Evolutionary conservation across 495 filamentous ascomycete species (phyloP).

Genomic region (Trichoderma virens): DNA sequence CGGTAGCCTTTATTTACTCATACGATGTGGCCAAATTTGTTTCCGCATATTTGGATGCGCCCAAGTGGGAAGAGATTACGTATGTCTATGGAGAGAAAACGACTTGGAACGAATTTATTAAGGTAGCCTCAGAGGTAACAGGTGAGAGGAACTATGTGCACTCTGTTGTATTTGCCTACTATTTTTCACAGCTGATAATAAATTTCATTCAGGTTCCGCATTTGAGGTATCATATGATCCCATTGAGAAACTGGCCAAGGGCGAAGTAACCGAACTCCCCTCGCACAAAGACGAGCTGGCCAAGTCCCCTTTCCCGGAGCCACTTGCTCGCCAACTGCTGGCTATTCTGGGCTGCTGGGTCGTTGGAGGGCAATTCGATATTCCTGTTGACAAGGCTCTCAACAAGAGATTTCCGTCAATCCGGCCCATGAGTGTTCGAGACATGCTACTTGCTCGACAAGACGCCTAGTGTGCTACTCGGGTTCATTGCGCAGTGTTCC

Average conservation of each 20-base stretch:
- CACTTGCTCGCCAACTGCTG: not conserved
- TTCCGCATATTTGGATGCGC: conserved; percentile 30
- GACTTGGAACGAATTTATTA: conserved; percentile 36
- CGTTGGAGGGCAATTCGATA: not conserved
- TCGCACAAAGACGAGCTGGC: not conserved
- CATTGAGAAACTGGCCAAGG: conserved; percentile 33
- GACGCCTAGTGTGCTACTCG: not conserved
- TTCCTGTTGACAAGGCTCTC: not conserved
- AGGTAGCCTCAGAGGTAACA: conserved; percentile 30
- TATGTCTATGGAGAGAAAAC: conserved; percentile 34
- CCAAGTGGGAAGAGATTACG: conserved; percentile 35
- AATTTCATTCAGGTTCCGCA: conserved; percentile 23
- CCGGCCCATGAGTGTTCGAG: not conserved
- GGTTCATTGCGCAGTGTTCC: no score
- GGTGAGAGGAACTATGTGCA: conserved; percentile 22
- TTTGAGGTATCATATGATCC: conserved; percentile 40
- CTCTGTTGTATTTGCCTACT: conserved; percentile 8
- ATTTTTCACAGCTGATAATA: not conserved
- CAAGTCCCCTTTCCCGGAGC: not conserved
- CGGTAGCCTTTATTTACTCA: conserved; percentile 41
- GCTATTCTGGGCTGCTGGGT: not conserved
- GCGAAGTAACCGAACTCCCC: conserved; percentile 37
- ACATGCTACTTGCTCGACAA: not conserved
- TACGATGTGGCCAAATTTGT: conserved; percentile 42
- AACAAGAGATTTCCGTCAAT: not conserved